Evolutionary conservation across 225 moss, liverwort and hornwort genomes (phyloP).

Genomic region (Polytrichum formosum): DNA sequence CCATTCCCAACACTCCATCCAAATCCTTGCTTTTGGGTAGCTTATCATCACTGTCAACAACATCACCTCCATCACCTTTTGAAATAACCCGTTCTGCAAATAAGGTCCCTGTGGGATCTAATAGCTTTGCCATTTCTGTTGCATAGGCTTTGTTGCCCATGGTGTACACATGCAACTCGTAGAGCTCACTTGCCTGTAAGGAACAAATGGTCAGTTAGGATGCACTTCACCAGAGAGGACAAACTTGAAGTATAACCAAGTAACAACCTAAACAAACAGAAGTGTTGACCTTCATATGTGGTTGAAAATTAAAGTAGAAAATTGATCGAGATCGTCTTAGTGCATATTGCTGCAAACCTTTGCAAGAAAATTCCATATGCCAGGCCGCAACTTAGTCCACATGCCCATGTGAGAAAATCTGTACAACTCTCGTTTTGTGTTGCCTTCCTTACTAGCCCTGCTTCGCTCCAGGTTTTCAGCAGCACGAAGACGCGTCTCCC

Average conservation of each 20-base stretch:
- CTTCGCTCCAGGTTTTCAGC: slow-evolving; percentile 79
- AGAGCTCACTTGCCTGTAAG: slow-evolving; percentile 69
- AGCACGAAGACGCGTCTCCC: slow-evolving; percentile 85
- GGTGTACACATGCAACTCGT: slow-evolving; percentile 69
- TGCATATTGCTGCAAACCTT: slow-evolving; percentile 48
- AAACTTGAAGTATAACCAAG: no score
- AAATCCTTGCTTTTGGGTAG: slow-evolving; percentile 95
- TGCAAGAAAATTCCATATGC: slow-evolving; percentile 99
- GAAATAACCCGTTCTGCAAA: slow-evolving; percentile 71
- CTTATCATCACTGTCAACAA: slow-evolving; percentile 41
- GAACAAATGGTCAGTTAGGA: not conserved
- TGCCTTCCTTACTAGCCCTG: slow-evolving; percentile 70
- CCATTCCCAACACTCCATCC: slow-evolving; percentile 99
- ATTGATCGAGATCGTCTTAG: not conserved
- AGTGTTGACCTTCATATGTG: no score
- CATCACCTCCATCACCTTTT: slow-evolving; percentile 67
- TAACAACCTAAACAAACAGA: no score
- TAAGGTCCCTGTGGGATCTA: slow-evolving; percentile 59
- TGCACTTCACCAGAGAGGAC: no score
- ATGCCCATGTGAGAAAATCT: slow-evolving; percentile 99
- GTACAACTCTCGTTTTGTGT: slow-evolving; percentile 75
- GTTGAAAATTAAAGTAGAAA: no score
- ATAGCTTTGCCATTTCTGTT: slow-evolving; percentile 71
- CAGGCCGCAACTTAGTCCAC: slow-evolving; percentile 99
- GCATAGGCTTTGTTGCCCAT: slow-evolving; percentile 81